A percentile compares a stretch with the other conserved stretches of the same genome.
phyloP scores from a whole-genome alignment of 768 basidiomycete genomes.

The Cystofilobasidium bisporidii region DNA sequence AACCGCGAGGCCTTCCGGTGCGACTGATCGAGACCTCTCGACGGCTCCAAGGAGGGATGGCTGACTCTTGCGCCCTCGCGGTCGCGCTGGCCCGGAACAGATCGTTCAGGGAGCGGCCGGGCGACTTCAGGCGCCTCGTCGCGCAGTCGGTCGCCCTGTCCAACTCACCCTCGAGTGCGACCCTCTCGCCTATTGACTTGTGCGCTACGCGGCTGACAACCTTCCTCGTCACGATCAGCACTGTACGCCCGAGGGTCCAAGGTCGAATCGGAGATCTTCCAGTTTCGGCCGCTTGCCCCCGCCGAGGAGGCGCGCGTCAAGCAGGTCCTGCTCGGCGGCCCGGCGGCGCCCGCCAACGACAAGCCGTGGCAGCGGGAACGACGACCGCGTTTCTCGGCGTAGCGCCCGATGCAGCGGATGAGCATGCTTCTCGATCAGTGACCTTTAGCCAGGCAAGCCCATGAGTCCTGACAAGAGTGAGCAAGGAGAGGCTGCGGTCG shows the following conservation, averaged over 20 bases:
- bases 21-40: too few relatives aligned
- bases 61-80: too few relatives aligned
- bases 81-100: background rate
- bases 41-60: too few relatives aligned
- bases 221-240: background rate
- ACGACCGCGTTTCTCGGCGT: background rate
- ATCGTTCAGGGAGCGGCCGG: background rate
- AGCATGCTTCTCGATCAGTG: too few relatives aligned
- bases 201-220: background rate
- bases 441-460: too few relatives aligned
- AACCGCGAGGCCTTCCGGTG: background rate
- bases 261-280: constrained; percentile 1
- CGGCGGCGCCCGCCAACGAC: background rate
- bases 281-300: background rate
- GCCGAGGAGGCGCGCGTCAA: background rate
- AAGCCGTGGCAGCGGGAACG: background rate
- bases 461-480: too few relatives aligned
- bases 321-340: background rate
- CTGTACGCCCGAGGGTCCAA: background rate
- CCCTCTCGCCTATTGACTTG: background rate
- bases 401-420: too few relatives aligned
- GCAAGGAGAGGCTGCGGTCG: too few relatives aligned
- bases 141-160: background rate
- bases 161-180: background rate
- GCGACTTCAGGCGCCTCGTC: background rate